These are phyloP conservation scores for Truncatella angustata DNA, from an alignment of 2,329 filamentous ascomycete species.

Conservation along the genomic window DNA sequence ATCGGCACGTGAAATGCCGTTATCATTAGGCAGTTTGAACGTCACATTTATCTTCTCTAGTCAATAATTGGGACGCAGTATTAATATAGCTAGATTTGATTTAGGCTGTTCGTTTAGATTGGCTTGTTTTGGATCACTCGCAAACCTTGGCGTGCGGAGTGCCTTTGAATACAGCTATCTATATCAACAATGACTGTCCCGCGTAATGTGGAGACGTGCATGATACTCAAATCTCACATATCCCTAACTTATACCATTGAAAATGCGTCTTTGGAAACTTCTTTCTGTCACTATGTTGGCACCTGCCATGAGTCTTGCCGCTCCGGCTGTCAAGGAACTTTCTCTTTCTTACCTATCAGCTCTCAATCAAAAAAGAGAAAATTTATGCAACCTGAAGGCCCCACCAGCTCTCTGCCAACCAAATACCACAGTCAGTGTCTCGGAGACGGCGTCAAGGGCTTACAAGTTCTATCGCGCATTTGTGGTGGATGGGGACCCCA, in stretches of 20 bases:
- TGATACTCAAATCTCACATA: neutral
- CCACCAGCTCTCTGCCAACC: constrained; percentile 35
- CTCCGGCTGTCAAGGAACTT: constrained; percentile 14
- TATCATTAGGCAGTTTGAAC: neutral
- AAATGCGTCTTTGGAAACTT: constrained; percentile 27
- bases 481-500: constrained; percentile 36
- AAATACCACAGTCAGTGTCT: constrained; percentile 30
- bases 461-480: constrained; percentile 41
- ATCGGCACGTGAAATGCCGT: neutral
- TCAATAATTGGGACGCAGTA: neutral
- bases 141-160: neutral
- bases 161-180: neutral
- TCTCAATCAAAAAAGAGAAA: constrained; percentile 28
- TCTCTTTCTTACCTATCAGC: neutral
- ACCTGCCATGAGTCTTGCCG: constrained; percentile 23
- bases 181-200: neutral
- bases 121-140: neutral
- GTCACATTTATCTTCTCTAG: neutral
- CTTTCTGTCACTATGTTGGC: constrained; percentile 25
- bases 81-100: neutral
- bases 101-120: neutral
- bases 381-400: constrained; percentile 33
- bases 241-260: constrained; percentile 9
- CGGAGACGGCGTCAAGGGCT: constrained; percentile 35
- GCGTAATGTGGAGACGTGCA: neutral